Evolutionary conservation across 75 land plant species (phyloP).

Genomic region (Selaginella moellendorffii): DNA sequence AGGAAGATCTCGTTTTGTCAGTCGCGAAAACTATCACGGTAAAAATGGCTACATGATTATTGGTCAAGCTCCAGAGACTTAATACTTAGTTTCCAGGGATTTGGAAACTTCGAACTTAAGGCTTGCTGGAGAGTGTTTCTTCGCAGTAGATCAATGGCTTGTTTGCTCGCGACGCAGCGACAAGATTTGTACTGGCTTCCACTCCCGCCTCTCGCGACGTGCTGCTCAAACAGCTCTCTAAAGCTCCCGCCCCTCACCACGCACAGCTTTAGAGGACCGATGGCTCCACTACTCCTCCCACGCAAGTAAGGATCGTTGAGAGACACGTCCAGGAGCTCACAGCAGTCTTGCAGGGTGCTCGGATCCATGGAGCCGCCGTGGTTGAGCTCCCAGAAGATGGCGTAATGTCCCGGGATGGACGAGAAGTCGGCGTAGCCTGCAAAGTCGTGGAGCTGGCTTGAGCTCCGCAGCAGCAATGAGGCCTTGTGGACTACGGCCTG

Average conservation of each 20-base stretch:
- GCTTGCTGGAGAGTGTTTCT: no score
- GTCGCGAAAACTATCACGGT: no score
- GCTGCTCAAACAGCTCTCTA: conserved; percentile 46
- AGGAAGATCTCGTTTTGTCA: no score
- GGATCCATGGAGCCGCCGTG: conserved; percentile 12
- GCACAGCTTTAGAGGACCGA: conserved; percentile 44
- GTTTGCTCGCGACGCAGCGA: conserved; percentile 41
- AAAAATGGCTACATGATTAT: no score
- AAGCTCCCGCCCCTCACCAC: conserved; percentile 51
- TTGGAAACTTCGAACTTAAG: no score
- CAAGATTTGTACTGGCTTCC: conserved; percentile 59
- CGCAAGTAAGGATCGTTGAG: conserved; percentile 41
- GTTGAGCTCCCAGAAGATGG: conserved; percentile 49
- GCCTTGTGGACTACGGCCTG: conserved; percentile 46
- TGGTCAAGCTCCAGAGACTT: no score
- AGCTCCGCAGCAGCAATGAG: conserved; percentile 20
- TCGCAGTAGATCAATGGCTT: no score
- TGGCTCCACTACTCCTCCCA: conserved; percentile 26
- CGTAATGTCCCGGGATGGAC: conserved; percentile 59
- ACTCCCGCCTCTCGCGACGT: conserved; percentile 42
- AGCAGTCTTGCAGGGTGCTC: conserved; percentile 39
- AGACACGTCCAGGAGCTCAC: conserved; percentile 36
- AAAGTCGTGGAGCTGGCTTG: conserved; percentile 40
- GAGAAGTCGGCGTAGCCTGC: conserved; percentile 50
- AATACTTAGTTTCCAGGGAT: no score